Evolutionary conservation across 306 rosid species (phyloP), one percentile per base, ranked within the genome.

Genomic region (Prosopis cineraria): DNA sequence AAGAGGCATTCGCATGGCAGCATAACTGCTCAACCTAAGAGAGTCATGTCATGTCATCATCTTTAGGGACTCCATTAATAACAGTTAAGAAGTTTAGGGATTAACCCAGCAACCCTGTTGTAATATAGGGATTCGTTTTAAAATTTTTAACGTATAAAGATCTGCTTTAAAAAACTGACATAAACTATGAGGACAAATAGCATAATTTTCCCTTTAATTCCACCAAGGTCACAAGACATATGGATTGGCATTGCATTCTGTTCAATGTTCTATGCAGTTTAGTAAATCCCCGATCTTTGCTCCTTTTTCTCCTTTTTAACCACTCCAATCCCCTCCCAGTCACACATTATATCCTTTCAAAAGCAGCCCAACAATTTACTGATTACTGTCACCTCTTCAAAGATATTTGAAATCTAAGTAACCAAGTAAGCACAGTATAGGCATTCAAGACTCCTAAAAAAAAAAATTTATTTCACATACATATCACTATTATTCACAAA

Each of bases 211-310:
- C n/a, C n/a, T n/a, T n/a, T 24, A 52, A 65, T 7, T 56, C 30
- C 71, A 50, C 25, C 27, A 34, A 79, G 84, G 48, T 31, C 75
- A 73, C 55, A 40, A 58, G 41, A 60, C 44, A 68, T 43, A 41
- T 36, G 62, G 27, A 77, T 48, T 10, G 48, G 25, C 39, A 25
- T 30, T 27, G 78, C 77, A 65, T 76, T 22, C 76, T 73, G 58
- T 16, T 66, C 22, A 29, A 37, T 2, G 25, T 56, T 56, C 31
- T 56, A 22, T 56, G 63, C 63, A 20, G 7, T 52, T 56, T 13
- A 16, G 24, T 22, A 56, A 56, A 11, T 56, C 63, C 33, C 63
- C 12, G 10, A 56, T 25, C 31, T 56, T 24, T 1, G 17, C 7
- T 17, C 30, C 31, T 9, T 14, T 31, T 56, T 56, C n/a, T 56